A percentile compares a stretch with the other conserved stretches of the same genome.
These are phyloP conservation scores for Aureobasidium sp. DNA, from an alignment of 2,329 filamentous ascomycete genomes.

Conservation along the genomic window DNA sequence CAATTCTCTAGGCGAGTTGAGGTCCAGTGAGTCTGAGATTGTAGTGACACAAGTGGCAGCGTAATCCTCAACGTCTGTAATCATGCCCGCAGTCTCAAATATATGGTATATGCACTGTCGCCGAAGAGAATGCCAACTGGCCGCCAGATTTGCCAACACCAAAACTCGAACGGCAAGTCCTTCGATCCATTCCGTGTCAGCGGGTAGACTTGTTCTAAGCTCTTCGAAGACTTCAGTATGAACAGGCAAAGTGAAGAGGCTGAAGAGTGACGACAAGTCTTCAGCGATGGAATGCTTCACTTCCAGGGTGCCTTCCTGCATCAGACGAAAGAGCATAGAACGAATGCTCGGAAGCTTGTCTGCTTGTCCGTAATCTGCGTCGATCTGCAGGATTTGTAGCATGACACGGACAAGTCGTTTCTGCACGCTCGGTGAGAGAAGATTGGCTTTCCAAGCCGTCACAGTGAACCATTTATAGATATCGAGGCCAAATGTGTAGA, in stretches of 20 bases:
- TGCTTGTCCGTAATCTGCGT: conserved; percentile 59
- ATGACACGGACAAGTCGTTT: conserved; percentile 62
- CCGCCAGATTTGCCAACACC: conserved; percentile 68
- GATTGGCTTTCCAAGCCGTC: conserved; percentile 57
- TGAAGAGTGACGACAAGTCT: conserved; percentile 67
- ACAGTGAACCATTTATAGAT: conserved; percentile 74
- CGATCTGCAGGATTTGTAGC: conserved; percentile 59
- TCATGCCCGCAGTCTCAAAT: conserved; percentile 77
- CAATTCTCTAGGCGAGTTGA: conserved; percentile 61
- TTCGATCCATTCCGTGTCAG: conserved; percentile 63
- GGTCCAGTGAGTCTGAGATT: conserved; percentile 58
- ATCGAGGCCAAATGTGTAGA: conserved; percentile 63
- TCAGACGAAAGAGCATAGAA: conserved; percentile 67
- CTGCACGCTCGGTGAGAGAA: conserved; percentile 64
- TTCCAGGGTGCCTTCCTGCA: conserved; percentile 57
- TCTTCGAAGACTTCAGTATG: conserved; percentile 84
- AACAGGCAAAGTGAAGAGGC: conserved; percentile 69
- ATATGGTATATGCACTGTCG: conserved; percentile 87
- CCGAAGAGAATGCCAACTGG: conserved; percentile 77
- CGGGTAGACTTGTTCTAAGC: conserved; percentile 71
- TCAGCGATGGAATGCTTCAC: conserved; percentile 72
- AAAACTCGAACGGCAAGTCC: conserved; percentile 80
- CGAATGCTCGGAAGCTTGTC: conserved; percentile 54
- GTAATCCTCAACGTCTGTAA: conserved; percentile 58
- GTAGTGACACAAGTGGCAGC: conserved; percentile 63